Conservation (phyloP, 768 basidiomycete species). For the Auriscalpium vulgare region DNA sequence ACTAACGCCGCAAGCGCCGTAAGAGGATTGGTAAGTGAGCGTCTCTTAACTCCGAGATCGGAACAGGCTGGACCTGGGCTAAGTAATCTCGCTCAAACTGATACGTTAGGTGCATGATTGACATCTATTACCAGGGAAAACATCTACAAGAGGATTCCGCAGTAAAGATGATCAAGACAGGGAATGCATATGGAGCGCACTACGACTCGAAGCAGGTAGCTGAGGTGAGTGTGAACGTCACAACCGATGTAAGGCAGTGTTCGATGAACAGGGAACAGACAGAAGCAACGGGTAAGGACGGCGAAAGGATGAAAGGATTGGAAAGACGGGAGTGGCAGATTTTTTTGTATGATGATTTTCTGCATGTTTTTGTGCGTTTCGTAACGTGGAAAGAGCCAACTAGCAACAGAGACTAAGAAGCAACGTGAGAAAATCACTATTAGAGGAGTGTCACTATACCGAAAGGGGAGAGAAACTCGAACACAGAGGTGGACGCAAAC, state of each 20-base stretch:
- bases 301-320: slow-evolving; percentile 12
- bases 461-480: neutral
- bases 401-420: neutral
- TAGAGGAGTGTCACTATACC: neutral
- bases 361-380: slow-evolving; percentile 6
- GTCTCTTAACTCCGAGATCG: too few species aligned
- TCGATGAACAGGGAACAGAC: slow-evolving; percentile 4
- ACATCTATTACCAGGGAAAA: slow-evolving; percentile 7
- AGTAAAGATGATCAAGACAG: slow-evolving; percentile 2
- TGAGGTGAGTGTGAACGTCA: neutral
- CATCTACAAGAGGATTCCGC: neutral
- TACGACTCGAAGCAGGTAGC: slow-evolving; percentile 1
- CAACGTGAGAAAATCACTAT: slow-evolving; percentile 3
- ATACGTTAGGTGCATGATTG: slow-evolving; percentile 6
- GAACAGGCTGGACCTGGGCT: too few species aligned
- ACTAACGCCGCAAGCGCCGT: too few species aligned
- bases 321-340: slow-evolving; percentile 2
- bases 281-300: slow-evolving; percentile 13
- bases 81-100: too few species aligned
- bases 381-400: neutral
- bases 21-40: too few species aligned
- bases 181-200: slow-evolving; percentile 5
- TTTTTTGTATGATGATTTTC: neutral
- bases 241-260: slow-evolving; percentile 3
- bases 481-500: neutral